Percentiles rank a stretch among this genome's conserved stretches.
phyloP scores from a whole-genome alignment of 2,329 filamentous ascomycete genomes.

The Aureobasidium sp. region DNA sequence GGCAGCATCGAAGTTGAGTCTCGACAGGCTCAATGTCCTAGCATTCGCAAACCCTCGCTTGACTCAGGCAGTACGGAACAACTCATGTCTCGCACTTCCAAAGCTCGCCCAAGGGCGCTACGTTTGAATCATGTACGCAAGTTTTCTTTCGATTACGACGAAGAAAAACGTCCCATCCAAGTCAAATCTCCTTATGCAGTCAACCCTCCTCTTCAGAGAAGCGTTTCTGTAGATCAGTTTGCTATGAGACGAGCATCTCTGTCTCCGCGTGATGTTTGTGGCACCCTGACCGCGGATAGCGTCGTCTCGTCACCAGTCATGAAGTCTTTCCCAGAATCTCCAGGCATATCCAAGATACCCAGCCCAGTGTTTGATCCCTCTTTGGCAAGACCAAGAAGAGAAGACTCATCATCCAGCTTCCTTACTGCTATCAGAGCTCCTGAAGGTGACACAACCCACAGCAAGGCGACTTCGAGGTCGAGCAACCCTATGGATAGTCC shows the following conservation, averaged over 20 bases:
- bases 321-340: background rate
- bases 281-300: background rate
- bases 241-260: background rate
- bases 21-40: background rate
- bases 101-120: background rate
- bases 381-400: conserved; percentile 31
- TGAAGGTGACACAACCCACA: conserved; percentile 23
- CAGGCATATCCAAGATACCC: conserved; percentile 35
- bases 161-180: conserved; percentile 26
- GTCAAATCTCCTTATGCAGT: background rate
- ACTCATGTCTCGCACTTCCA: background rate
- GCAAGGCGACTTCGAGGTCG: conserved; percentile 24
- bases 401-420: conserved; percentile 33
- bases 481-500: background rate
- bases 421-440: conserved; percentile 25
- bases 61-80: background rate
- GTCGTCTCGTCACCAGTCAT: background rate
- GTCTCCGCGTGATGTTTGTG: background rate
- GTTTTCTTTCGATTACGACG: conserved; percentile 40
- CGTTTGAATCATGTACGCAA: conserved; percentile 23
- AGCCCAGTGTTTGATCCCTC: conserved; percentile 32
- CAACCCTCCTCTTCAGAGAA: background rate
- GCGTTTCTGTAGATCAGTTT: background rate
- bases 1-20: background rate
- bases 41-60: background rate